phyloP scores from a whole-genome alignment of 1,139 yeast species.

The Debaryomyces fabryi region DNA sequence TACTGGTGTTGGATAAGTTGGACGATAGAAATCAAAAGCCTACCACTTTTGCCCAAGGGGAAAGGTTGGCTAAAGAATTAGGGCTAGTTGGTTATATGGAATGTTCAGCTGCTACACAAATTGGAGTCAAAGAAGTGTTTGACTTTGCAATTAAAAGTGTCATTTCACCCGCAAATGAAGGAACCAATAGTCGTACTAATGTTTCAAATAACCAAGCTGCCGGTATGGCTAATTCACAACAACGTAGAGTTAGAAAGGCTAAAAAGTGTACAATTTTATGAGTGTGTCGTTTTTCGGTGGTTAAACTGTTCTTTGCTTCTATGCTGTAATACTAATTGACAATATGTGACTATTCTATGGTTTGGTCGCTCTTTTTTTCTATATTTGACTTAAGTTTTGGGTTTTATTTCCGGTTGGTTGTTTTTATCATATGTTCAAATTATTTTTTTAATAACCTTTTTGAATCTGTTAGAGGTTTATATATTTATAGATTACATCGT shows the following conservation, averaged over 20 bases:
- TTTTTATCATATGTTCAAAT: constrained; percentile 2
- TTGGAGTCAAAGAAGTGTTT: constrained; percentile 80
- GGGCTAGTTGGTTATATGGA: constrained; percentile 79
- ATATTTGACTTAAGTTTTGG: constrained; percentile 1
- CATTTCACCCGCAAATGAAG: constrained; percentile 53
- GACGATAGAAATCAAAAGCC: constrained; percentile 66
- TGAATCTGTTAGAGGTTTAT: not conserved
- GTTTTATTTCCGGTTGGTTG: constrained; percentile 13
- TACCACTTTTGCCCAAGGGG: constrained; percentile 63
- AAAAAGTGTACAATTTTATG: constrained; percentile 55
- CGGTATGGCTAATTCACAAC: not conserved
- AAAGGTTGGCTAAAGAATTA: constrained; percentile 66
- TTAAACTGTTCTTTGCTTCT: constrained; percentile 7
- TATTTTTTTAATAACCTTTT: not conserved
- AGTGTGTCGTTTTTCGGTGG: not conserved
- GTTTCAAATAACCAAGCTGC: constrained; percentile 15
- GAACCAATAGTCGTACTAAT: constrained; percentile 10
- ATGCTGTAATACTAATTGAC: constrained; percentile 1
- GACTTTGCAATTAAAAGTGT: constrained; percentile 80
- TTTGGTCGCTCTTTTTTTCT: not conserved
- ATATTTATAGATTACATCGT: not conserved
- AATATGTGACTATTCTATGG: not conserved
- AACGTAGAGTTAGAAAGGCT: constrained; percentile 44
- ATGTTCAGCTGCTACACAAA: constrained; percentile 93
- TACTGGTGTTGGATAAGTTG: constrained; percentile 72